Evolutionary conservation across 1,284 basidiomycete species (phyloP).

Genomic region (Rhodotorula sp.): DNA sequence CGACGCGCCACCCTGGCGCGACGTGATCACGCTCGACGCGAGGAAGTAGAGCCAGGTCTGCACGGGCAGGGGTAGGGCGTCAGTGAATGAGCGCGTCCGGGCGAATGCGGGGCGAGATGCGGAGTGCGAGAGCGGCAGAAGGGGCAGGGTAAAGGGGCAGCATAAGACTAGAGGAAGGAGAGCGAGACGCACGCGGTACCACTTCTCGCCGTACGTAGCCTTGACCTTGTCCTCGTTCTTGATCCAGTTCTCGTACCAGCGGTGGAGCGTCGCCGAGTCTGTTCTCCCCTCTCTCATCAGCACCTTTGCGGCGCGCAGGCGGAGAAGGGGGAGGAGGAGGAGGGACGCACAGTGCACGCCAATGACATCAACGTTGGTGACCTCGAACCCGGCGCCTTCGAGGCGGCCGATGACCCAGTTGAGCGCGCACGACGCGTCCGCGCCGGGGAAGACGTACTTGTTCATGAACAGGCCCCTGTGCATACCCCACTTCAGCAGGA

Average conservation of each 20-base stretch:
- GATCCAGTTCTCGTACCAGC: constrained; percentile 84
- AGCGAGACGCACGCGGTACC: constrained; percentile 51
- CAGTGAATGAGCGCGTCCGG: neutral
- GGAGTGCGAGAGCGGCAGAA: neutral
- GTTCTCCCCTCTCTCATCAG: neutral
- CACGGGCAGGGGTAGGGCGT: too few relatives aligned
- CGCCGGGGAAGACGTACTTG: constrained; percentile 81
- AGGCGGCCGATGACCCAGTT: constrained; percentile 88
- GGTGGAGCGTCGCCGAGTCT: constrained; percentile 85
- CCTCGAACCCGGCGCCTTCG: constrained; percentile 91
- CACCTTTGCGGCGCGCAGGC: neutral
- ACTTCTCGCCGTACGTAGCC: constrained; percentile 82
- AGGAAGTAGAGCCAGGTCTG: constrained; percentile 49
- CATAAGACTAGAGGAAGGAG: constrained; percentile 56
- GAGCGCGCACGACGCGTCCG: constrained; percentile 90
- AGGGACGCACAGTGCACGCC: constrained; percentile 51
- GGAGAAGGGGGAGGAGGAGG: too few relatives aligned
- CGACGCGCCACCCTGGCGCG: constrained; percentile 78
- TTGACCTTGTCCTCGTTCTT: constrained; percentile 74
- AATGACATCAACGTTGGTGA: constrained; percentile 93
- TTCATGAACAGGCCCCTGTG: constrained; percentile 75
- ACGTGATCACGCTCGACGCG: constrained; percentile 45
- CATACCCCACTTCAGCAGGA: neutral
- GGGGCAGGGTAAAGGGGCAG: constrained; percentile 56
- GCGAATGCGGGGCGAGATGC: neutral